phyloP scores from a whole-genome alignment of 768 basidiomycete species.

The Austroboletus festivus region DNA sequence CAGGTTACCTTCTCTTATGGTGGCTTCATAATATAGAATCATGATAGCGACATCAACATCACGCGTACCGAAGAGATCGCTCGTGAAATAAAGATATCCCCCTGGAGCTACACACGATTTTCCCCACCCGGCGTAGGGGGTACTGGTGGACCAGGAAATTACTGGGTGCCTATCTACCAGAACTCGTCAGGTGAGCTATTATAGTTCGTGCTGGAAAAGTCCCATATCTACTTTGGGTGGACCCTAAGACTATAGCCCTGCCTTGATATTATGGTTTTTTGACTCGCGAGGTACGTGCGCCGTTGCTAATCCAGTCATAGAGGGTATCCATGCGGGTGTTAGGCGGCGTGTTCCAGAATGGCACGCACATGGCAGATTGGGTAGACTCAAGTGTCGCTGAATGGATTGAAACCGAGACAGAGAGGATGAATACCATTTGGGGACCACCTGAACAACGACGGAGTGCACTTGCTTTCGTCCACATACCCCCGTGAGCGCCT shows the following conservation, averaged over 20 bases:
- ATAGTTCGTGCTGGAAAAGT: neutral
- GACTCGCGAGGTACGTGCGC: conserved; percentile 58
- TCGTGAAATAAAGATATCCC: conserved; percentile 56
- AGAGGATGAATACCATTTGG: conserved; percentile 55
- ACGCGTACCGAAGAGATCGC: conserved; percentile 64
- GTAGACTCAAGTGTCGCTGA: conserved; percentile 59
- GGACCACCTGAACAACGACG: conserved; percentile 49
- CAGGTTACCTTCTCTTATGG: neutral
- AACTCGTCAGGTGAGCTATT: conserved; percentile 29
- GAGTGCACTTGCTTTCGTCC: conserved; percentile 66
- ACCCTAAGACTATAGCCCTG: conserved; percentile 41
- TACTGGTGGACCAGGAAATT: conserved; percentile 60
- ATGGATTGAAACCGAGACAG: conserved; percentile 58
- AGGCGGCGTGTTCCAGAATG: conserved; percentile 51
- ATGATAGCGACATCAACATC: conserved; percentile 72
- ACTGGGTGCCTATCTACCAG: conserved; percentile 71
- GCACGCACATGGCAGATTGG: conserved; percentile 57
- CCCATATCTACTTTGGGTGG: neutral
- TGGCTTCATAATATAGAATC: conserved; percentile 46
- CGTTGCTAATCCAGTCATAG: neutral
- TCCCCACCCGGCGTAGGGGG: conserved; percentile 65
- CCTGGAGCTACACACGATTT: conserved; percentile 58
- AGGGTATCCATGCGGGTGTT: conserved; percentile 6
- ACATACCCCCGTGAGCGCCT: conserved; percentile 64
- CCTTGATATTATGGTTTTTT: conserved; percentile 69